phyloP scores from a whole-genome alignment of 202 grass and related monocot genomes.

The Digitaria exilis region DNA sequence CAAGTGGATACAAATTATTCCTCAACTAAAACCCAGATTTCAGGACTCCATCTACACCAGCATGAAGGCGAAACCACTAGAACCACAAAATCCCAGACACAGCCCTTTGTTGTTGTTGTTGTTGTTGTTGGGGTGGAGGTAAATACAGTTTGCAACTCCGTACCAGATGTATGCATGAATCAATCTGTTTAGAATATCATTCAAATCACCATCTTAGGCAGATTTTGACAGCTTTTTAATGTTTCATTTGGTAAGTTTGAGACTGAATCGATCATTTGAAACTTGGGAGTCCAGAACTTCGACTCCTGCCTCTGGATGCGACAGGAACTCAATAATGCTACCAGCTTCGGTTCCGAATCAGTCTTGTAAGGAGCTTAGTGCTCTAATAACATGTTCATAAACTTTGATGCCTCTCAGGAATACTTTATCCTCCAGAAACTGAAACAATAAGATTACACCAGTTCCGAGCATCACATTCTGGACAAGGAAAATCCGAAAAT shows the following conservation, averaged over 20 bases:
- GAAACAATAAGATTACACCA: not conserved
- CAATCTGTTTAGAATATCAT: not conserved
- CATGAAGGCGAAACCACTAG: not conserved
- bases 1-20: not conserved
- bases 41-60: not conserved
- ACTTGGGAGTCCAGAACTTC: no score
- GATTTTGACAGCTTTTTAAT: not conserved
- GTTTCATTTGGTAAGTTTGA: not conserved
- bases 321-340: constrained; percentile 10
- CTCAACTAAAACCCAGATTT: no score
- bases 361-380: constrained; percentile 62
- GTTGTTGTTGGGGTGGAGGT: not conserved
- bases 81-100: not conserved
- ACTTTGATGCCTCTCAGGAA: constrained; percentile 88
- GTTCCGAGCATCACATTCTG: not conserved
- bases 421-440: constrained; percentile 88
- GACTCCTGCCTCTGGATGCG: no score
- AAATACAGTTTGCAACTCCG: not conserved
- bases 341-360: constrained; percentile 10
- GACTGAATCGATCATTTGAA: no score
- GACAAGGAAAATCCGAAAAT: constrained; percentile 4
- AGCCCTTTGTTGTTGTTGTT: no score
- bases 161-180: not conserved
- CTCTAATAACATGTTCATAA: constrained; percentile 75
- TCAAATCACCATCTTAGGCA: not conserved